These are phyloP conservation scores for Penicillium psychrosexuale DNA, from an alignment of 2,329 filamentous ascomycete genomes.

Conservation along the genomic window DNA sequence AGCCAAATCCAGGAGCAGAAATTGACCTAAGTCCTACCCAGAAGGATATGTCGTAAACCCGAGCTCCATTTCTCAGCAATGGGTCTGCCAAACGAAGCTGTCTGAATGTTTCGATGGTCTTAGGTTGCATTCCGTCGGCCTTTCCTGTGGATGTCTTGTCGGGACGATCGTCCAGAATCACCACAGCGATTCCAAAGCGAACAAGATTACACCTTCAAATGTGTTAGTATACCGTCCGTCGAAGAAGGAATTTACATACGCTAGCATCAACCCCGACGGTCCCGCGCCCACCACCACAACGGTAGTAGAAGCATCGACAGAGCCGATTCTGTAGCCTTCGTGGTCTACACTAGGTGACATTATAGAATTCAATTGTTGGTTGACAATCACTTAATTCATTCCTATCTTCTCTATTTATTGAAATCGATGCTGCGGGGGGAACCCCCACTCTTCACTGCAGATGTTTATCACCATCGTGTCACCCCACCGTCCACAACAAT, in stretches of 20 bases:
- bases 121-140: slow-evolving; percentile 72
- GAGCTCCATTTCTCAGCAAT: slow-evolving; percentile 63
- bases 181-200: slow-evolving; percentile 63
- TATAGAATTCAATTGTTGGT: not conserved
- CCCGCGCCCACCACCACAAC: slow-evolving; percentile 45
- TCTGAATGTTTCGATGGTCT: slow-evolving; percentile 72
- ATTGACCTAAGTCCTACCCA: slow-evolving; percentile 49
- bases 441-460: slow-evolving; percentile 14
- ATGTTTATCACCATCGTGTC: slow-evolving; percentile 33
- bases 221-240: slow-evolving; percentile 20
- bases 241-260: slow-evolving; percentile 26
- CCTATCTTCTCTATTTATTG: not conserved
- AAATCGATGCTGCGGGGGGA: slow-evolving; percentile 2
- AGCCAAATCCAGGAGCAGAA: not conserved
- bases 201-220: slow-evolving; percentile 54
- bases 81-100: slow-evolving; percentile 71
- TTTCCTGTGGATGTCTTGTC: slow-evolving; percentile 66
- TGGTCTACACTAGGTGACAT: slow-evolving; percentile 32
- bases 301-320: slow-evolving; percentile 22
- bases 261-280: slow-evolving; percentile 46
- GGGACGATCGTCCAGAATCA: slow-evolving; percentile 65
- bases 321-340: slow-evolving; percentile 24
- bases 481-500: slow-evolving; percentile 48
- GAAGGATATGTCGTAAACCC: slow-evolving; percentile 71
- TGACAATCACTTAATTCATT: not conserved